Evolutionary conservation across 2,329 filamentous ascomycete genomes (phyloP).

Genomic region (Hirsutella thompsonii): DNA sequence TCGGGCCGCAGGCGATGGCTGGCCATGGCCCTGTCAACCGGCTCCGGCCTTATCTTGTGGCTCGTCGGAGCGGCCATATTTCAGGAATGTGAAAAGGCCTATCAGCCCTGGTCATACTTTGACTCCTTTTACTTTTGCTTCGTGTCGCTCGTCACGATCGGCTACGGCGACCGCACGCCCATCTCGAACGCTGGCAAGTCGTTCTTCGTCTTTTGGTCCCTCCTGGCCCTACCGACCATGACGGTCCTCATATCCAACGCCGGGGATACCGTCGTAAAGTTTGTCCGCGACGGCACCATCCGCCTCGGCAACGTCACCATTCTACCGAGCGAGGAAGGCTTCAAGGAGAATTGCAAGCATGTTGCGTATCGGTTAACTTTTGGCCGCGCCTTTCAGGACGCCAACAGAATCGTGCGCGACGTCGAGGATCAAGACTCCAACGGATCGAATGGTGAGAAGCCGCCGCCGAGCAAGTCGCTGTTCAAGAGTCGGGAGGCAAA

Average conservation of each 20-base stretch:
- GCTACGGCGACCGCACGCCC: conserved; percentile 71
- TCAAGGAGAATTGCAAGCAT: conserved; percentile 31
- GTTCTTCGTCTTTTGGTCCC: conserved; percentile 88
- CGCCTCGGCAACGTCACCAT: conserved; percentile 47
- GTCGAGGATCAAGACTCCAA: background rate
- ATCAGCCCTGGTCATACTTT: conserved; percentile 61
- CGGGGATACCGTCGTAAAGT: conserved; percentile 67
- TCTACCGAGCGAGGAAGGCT: conserved; percentile 40
- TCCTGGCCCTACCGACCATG: conserved; percentile 77
- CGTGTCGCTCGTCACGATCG: conserved; percentile 70
- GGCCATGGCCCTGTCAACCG: conserved; percentile 53
- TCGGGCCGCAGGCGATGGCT: conserved; percentile 59
- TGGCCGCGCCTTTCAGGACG: conserved; percentile 25
- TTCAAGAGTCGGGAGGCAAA: background rate
- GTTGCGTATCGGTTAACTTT: conserved; percentile 27
- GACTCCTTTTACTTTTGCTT: conserved; percentile 78
- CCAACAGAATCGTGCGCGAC: conserved; percentile 1
- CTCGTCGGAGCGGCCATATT: conserved; percentile 70
- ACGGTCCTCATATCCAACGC: conserved; percentile 77
- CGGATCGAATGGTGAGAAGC: background rate
- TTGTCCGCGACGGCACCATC: conserved; percentile 41
- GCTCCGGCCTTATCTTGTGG: conserved; percentile 65
- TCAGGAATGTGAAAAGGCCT: conserved; percentile 32
- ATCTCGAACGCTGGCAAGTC: conserved; percentile 66
- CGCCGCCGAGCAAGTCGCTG: background rate